A percentile compares a stretch with the other conserved stretches of the same genome.
Conservation (phyloP, 345 rosid genomes). For the Gynandropsis gynandra region DNA sequence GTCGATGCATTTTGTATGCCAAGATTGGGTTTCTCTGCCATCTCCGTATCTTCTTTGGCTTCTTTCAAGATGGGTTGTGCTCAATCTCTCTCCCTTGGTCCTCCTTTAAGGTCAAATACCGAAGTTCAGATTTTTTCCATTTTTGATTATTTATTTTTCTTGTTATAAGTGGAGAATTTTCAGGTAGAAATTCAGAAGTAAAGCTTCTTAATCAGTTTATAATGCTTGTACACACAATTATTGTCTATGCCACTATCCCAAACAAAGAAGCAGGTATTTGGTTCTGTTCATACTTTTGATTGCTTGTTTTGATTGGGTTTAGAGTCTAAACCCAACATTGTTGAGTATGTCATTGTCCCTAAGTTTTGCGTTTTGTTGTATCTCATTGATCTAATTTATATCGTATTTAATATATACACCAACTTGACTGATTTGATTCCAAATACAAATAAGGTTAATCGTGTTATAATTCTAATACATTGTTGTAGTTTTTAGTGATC, state of each 20-base stretch:
- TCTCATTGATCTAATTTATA: no score
- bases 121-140: not conserved
- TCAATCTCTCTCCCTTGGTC: slow-evolving; percentile 44
- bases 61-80: slow-evolving; percentile 44
- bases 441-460: no score
- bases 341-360: no score
- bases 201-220: slow-evolving; percentile 27
- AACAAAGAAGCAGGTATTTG: slow-evolving; percentile 81
- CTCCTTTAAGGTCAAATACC: slow-evolving; percentile 38
- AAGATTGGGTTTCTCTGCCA: slow-evolving; percentile 53
- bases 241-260: slow-evolving; percentile 84
- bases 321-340: no score
- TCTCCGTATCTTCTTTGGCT: slow-evolving; percentile 27
- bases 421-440: no score
- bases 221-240: slow-evolving; percentile 70
- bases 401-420: no score
- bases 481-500: no score
- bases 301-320: no score
- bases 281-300: not conserved
- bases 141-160: not conserved
- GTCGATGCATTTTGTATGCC: slow-evolving; percentile 65
- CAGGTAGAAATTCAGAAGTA: slow-evolving; percentile 51
- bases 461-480: no score
- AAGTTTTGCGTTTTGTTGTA: no score
- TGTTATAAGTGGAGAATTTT: not conserved